Evolutionary conservation across 2,329 filamentous ascomycete genomes (phyloP).

Genomic region (Rugonectria rugulosa): DNA sequence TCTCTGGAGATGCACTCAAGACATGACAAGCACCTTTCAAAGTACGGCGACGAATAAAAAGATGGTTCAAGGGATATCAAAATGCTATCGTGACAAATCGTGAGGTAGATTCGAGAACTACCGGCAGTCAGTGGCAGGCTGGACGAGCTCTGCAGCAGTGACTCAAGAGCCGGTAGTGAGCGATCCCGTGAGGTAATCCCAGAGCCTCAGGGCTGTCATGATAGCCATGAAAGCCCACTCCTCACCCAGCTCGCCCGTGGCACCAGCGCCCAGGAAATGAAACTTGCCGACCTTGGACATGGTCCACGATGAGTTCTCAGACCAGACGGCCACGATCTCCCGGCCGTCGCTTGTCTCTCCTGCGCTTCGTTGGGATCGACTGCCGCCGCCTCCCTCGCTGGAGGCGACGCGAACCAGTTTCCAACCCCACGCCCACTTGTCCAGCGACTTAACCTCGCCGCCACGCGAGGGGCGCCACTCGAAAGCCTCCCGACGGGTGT

Average conservation of each 20-base stretch:
- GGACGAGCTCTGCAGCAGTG: not conserved
- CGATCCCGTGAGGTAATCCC: conserved; percentile 5
- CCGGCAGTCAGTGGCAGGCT: no score
- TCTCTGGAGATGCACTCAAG: no score
- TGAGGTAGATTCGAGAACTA: no score
- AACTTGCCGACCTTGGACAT: conserved; percentile 44
- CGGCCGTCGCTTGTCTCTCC: conserved; percentile 43
- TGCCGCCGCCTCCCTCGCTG: not conserved
- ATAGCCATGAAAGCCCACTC: conserved; percentile 53
- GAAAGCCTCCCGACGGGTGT: not conserved
- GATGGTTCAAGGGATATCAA: no score
- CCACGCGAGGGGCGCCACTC: conserved; percentile 22
- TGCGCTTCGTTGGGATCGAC: not conserved
- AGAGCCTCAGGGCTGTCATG: conserved; percentile 20
- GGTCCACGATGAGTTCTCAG: conserved; percentile 19
- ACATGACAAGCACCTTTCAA: no score
- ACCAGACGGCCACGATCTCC: conserved; percentile 53
- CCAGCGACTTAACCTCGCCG: conserved; percentile 15
- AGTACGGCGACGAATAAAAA: no score
- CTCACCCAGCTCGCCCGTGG: conserved; percentile 49
- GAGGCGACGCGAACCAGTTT: conserved; percentile 43
- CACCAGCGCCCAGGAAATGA: conserved; percentile 49
- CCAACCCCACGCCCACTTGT: conserved; percentile 40
- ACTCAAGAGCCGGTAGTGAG: conserved; percentile 1
- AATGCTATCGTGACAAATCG: no score